A percentile compares a stretch with the other conserved stretches of the same genome.
Evolutionary conservation across 495 filamentous ascomycete genomes (phyloP).

Genomic region (Aspergillus heteromorphus): DNA sequence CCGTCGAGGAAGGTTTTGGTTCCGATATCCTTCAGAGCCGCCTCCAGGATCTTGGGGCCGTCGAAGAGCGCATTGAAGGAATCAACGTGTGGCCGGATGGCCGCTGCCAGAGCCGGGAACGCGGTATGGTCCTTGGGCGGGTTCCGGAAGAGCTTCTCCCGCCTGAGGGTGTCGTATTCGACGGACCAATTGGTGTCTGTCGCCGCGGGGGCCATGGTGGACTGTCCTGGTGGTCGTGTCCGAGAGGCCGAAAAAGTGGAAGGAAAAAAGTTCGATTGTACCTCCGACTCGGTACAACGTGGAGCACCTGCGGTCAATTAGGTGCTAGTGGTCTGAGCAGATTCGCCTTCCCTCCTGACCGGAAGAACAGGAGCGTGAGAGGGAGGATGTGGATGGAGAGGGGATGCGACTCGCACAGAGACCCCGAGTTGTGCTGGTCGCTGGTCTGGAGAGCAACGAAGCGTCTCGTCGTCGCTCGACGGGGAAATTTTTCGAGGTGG

Average conservation of each 20-base stretch:
- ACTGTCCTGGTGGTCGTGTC: conserved; percentile 2
- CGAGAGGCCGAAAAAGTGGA: conserved; percentile 13
- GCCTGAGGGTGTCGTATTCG: conserved; percentile 71
- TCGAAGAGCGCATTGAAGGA: conserved; percentile 94
- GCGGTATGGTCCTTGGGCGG: conserved; percentile 83
- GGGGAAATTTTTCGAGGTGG: conserved; percentile 49
- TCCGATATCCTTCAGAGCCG: conserved; percentile 81
- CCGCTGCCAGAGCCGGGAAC: conserved; percentile 77
- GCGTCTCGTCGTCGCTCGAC: conserved; percentile 17
- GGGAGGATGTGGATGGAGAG: conserved; percentile 1
- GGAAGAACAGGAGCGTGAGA: background rate
- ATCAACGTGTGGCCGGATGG: conserved; percentile 83
- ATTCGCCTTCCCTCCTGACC: conserved; percentile 7
- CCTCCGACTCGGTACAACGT: background rate
- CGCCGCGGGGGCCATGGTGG: conserved; percentile 39
- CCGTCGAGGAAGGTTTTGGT: conserved; percentile 83
- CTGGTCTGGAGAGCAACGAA: conserved; percentile 18
- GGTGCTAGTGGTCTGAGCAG: background rate
- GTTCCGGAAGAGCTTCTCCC: conserved; percentile 80
- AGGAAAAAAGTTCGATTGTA: conserved; percentile 13
- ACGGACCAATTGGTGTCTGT: conserved; percentile 76
- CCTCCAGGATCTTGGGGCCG: conserved; percentile 61
- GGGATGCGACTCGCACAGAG: conserved; percentile 22
- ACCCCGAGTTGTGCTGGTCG: conserved; percentile 16
- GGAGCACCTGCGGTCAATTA: background rate